Evolutionary conservation across 2,329 filamentous ascomycete species (phyloP), one percentile per base, ranked within the genome.

Genomic region (Neonectria magnoliae): DNA sequence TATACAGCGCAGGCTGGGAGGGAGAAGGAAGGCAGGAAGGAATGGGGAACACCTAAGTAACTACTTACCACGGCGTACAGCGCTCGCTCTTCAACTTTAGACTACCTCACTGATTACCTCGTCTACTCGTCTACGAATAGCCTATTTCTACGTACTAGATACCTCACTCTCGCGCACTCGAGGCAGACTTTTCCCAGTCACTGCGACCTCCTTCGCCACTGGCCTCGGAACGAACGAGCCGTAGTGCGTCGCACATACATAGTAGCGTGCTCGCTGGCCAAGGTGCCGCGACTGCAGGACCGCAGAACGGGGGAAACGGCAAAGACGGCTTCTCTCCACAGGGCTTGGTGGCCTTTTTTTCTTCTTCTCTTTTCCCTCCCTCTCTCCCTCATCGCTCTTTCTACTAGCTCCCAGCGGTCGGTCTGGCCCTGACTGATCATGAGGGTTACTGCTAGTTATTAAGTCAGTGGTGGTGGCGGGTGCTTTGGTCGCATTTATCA

Each of bases 201-300:
- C 36, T 38, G 36, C 14, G 16, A 38, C 36, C 7, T 13, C 14
- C 4, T 16, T 38, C 16, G 36, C 14, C 36, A 16, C 36, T 38
- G 60, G 65, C 54, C 64, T 73, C 71, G 71, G 71, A 73, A 73
- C 65, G 60, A 66, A 60, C 58, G 64, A 73, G 71, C 71, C 71
- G 71, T 70, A 70, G 65, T 64, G 61, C 61, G 61, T 64, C 52
- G 56, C 61, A 64, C 56, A 51, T 64, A 25, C 25, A 25, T 25
- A 25, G 25, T 25, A 64, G 56, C 61, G 61, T 60, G 56, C 55
- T 60, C 51, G 44, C 36, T 33, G 33, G 33, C 18, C 33, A 25
- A 41, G 51, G 22, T 48, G 29, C 25, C 41, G 25, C 55, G 33
- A 20, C 36, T 22, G 31, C 38, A 29, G 50, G 41, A 50, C 25